Conservation (phyloP, 331 rosid species). For the Malus hybrid region DNA sequence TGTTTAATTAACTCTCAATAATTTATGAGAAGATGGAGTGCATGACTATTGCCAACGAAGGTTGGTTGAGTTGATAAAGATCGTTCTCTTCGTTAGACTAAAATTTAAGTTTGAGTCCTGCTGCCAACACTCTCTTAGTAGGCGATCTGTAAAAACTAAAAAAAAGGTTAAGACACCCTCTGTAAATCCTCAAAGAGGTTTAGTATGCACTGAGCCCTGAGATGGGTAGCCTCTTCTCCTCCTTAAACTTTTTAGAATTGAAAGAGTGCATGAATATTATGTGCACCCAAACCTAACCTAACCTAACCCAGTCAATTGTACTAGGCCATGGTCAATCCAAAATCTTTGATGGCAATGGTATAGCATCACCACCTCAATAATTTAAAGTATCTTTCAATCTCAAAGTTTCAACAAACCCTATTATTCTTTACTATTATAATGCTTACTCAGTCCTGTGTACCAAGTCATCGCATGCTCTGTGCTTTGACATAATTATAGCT, state of each 20-base stretch:
- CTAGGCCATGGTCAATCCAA: background rate
- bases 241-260: too few relatives aligned
- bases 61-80: too few relatives aligned
- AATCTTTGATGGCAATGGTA: background rate
- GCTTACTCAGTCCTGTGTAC: background rate
- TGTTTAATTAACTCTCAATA: background rate
- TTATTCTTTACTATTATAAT: background rate
- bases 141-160: too few relatives aligned
- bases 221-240: too few relatives aligned
- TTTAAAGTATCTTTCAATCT: background rate
- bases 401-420: conserved; percentile 1
- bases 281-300: background rate
- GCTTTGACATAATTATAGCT: background rate
- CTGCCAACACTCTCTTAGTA: too few relatives aligned
- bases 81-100: too few relatives aligned
- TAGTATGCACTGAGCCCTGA: too few relatives aligned
- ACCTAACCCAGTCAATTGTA: background rate
- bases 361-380: background rate
- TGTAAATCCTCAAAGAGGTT: too few relatives aligned
- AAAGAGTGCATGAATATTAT: background rate
- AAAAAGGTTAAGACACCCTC: too few relatives aligned
- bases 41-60: too few relatives aligned
- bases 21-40: background rate
- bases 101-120: too few relatives aligned
- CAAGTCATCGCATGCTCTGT: background rate